Evolutionary conservation across 2,329 filamentous ascomycete genomes (phyloP), one percentile per base, ranked within the genome.

Genomic region (Shiraia sp.): DNA sequence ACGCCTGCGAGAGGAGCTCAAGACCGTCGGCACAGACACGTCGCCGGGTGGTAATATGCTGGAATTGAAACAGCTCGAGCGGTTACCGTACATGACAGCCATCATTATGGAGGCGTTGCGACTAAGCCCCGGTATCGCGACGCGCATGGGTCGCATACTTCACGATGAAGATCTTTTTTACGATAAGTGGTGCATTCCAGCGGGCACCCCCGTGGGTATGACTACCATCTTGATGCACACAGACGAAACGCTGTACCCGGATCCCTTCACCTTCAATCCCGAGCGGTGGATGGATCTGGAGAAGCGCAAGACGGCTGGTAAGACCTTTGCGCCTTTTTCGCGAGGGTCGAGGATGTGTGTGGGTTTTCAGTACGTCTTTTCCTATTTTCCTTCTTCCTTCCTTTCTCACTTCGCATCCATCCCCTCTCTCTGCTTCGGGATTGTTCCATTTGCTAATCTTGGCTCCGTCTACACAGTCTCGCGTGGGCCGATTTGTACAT

Each of bases 251-350:
- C 48, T 66, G 10, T 63, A 53, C 25, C 49, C 52, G 1, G 36
- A 50, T 6, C 59, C 60, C 2, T 24, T 45, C 8, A 36, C 30
- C 1, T 66, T 66, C 36, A 15, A 32, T 6, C 61, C 61, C 0
- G 53, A 68, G 42, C 49, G 66, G 10, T 70, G 63, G 64, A 26
- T 65, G 4, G 41, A 51, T n/a, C n/a, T n/a, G n/a, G n/a, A n/a
- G n/a, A n/a, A n/a, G n/a, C n/a, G n/a, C n/a, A n/a, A n/a, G n/a
- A n/a, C n/a, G n/a, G n/a, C n/a, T n/a, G n/a, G n/a, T n/a, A n/a
- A n/a, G n/a, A n/a, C n/a, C n/a, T n/a, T n/a, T n/a, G n/a, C n/a
- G n/a, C n/a, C n/a, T n/a, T n/a, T n/a, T n/a, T n/a, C n/a, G n/a
- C n/a, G n/a, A n/a, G n/a, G n/a, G n/a, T n/a, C n/a, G n/a, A n/a